Evolutionary conservation across 805 yeast species (phyloP).

Genomic region (Monosporozyma siamensis): DNA sequence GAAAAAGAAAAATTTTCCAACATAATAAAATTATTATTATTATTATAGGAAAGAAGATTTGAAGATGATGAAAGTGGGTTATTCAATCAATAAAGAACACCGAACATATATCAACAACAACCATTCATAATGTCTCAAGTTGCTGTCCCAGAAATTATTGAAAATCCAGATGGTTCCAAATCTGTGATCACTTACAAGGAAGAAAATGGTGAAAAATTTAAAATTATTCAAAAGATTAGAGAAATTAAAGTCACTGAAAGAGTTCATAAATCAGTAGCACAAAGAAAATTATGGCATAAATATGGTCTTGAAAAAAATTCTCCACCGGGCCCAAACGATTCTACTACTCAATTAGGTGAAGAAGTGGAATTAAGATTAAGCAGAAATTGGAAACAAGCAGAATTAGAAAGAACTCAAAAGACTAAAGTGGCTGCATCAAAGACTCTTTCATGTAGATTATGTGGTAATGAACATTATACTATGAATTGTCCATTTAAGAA

Average conservation of each 20-base stretch:
- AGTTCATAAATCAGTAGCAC: constrained; percentile 81
- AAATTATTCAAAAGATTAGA: constrained; percentile 76
- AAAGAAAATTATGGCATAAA: constrained; percentile 77
- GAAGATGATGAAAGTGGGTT: too few relatives aligned
- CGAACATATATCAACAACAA: background rate
- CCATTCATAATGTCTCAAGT: constrained; percentile 51
- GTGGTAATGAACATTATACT: constrained; percentile 92
- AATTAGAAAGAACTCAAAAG: constrained; percentile 53
- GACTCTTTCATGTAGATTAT: constrained; percentile 68
- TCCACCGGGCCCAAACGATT: constrained; percentile 78
- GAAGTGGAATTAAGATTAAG: constrained; percentile 67
- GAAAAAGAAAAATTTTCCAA: background rate
- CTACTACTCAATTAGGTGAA: constrained; percentile 85
- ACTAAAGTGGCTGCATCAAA: constrained; percentile 36
- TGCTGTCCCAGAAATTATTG: constrained; percentile 63
- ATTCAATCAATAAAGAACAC: background rate
- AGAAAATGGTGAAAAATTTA: constrained; percentile 76
- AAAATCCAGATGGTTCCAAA: constrained; percentile 81
- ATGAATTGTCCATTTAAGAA: constrained; percentile 93
- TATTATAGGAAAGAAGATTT: background rate
- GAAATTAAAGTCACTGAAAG: constrained; percentile 68
- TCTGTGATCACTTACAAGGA: constrained; percentile 71
- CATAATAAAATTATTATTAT: background rate
- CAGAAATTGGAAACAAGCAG: constrained; percentile 67
- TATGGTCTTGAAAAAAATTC: constrained; percentile 72